Evolutionary conservation across 805 yeast genomes (phyloP).

Genomic region (Blastobotrys peoriensis): DNA sequence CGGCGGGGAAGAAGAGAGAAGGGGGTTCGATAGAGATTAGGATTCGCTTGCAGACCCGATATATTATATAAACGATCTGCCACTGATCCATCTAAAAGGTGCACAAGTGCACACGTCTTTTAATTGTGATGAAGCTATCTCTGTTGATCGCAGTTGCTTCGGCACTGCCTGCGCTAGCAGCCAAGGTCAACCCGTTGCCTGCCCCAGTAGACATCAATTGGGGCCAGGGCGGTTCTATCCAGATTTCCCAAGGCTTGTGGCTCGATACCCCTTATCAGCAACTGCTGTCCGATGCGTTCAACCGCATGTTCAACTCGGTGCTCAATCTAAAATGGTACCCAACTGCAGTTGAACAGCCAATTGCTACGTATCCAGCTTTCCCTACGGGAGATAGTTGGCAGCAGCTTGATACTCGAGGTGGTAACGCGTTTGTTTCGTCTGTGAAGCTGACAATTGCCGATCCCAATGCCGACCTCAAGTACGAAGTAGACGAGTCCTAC

Average conservation of each 20-base stretch:
- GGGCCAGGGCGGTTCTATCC: conserved; percentile 13
- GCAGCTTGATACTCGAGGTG: background rate
- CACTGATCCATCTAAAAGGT: too few species aligned
- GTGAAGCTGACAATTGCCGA: conserved; percentile 22
- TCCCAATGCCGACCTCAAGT: conserved; percentile 29
- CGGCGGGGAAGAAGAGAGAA: too few species aligned
- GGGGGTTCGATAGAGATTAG: too few species aligned
- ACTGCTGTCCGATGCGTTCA: conserved; percentile 26
- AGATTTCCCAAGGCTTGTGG: conserved; percentile 6
- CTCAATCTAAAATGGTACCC: conserved; percentile 33
- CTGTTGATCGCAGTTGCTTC: background rate
- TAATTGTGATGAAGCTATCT: background rate
- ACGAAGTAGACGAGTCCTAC: conserved; percentile 37
- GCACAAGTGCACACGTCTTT: too few species aligned
- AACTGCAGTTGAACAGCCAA: conserved; percentile 26
- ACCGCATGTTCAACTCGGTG: conserved; percentile 23
- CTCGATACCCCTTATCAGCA: conserved; percentile 9
- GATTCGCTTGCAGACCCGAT: too few species aligned
- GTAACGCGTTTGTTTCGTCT: conserved; percentile 1
- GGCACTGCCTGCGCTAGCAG: conserved; percentile 1
- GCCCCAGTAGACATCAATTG: conserved; percentile 17
- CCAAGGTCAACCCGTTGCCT: conserved; percentile 20
- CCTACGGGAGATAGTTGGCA: conserved; percentile 9
- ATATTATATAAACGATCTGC: too few species aligned
- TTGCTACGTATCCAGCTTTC: conserved; percentile 19